These are phyloP conservation scores for Mangifera indica DNA, from an alignment of 345 rosid genomes.

Conservation along the genomic window DNA sequence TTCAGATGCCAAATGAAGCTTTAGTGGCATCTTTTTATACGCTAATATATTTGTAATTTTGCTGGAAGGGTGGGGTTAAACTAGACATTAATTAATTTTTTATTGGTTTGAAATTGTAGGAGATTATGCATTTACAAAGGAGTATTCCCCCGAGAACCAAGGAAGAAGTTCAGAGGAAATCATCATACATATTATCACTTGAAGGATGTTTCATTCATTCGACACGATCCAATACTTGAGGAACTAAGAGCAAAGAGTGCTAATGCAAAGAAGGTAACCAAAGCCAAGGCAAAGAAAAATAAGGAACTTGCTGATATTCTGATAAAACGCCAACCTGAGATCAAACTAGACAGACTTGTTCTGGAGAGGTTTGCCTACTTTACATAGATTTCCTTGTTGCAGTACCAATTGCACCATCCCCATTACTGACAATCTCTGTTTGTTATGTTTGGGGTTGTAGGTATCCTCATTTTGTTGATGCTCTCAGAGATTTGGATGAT, in stretches of 20 bases:
- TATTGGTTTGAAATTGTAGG: constrained; percentile 39
- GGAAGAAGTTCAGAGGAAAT: constrained; percentile 90
- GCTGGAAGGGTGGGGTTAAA: background rate
- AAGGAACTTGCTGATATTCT: constrained; percentile 67
- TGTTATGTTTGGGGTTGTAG: constrained; percentile 37
- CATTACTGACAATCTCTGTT: constrained; percentile 7
- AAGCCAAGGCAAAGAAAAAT: constrained; percentile 80
- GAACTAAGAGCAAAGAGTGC: constrained; percentile 76
- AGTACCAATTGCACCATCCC: background rate
- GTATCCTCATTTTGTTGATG: constrained; percentile 84
- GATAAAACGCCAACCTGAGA: constrained; percentile 64
- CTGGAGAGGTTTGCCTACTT: constrained; percentile 63
- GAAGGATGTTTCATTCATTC: constrained; percentile 82
- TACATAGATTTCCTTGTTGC: background rate
- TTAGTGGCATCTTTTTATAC: background rate
- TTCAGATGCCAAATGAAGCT: background rate
- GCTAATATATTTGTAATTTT: background rate
- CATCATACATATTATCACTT: constrained; percentile 94
- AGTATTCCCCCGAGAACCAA: constrained; percentile 85
- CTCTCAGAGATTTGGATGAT: constrained; percentile 94
- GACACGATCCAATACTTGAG: constrained; percentile 84
- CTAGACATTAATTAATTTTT: background rate
- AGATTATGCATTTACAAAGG: constrained; percentile 81
- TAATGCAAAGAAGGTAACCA: constrained; percentile 65
- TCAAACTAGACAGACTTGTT: constrained; percentile 65